Evolutionary conservation across 2,329 filamentous ascomycete genomes (phyloP).

Genomic region (Xylariaceae sp.): DNA sequence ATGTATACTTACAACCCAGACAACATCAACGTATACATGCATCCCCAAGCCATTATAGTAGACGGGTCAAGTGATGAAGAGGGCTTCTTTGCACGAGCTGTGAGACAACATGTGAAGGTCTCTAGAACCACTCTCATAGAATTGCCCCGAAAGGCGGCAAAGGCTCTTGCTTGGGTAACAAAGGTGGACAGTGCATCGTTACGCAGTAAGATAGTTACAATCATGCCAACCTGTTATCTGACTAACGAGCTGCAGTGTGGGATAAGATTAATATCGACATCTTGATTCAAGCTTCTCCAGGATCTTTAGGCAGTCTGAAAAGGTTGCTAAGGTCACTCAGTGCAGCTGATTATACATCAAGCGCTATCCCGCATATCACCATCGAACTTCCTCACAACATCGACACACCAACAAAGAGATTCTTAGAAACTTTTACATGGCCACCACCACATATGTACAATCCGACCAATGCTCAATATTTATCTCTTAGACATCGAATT

Average conservation of each 20-base stretch:
- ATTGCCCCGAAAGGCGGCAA: constrained; percentile 67
- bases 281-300: constrained; percentile 75
- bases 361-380: constrained; percentile 74
- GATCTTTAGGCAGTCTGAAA: constrained; percentile 75
- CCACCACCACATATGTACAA: constrained; percentile 55
- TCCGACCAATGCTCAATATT: constrained; percentile 53
- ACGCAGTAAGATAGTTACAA: constrained; percentile 52
- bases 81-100: constrained; percentile 65
- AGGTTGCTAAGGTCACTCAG: constrained; percentile 78
- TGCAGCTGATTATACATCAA: constrained; percentile 75
- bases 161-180: constrained; percentile 77
- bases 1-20: constrained; percentile 45
- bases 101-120: constrained; percentile 59
- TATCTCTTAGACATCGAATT: constrained; percentile 79
- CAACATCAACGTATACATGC: constrained; percentile 75
- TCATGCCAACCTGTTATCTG: constrained; percentile 24
- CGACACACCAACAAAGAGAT: constrained; percentile 68
- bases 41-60: constrained; percentile 76
- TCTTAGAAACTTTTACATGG: constrained; percentile 71
- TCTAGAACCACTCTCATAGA: constrained; percentile 72
- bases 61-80: constrained; percentile 74
- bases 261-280: constrained; percentile 81
- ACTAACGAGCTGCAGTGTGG: constrained; percentile 64
- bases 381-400: constrained; percentile 79
- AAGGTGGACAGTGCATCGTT: constrained; percentile 77